Conservation (phyloP, 805 yeast genomes). For the Kluyveromyces dobzhanskii region DNA sequence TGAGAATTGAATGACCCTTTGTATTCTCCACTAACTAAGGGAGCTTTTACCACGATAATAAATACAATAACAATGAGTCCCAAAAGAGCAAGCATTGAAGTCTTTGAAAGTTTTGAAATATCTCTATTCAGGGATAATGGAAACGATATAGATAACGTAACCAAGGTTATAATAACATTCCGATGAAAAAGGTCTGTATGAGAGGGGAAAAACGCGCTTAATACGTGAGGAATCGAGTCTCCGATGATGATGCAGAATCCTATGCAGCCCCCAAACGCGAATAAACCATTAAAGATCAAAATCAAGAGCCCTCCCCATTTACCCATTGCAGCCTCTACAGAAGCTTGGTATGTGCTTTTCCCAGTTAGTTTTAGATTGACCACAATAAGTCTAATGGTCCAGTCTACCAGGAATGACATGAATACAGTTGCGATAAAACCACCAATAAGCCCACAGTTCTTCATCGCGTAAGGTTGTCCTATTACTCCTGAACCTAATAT, state of each 20-base stretch:
- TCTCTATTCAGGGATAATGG: constrained; percentile 77
- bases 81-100: constrained; percentile 75
- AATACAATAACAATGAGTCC: constrained; percentile 76
- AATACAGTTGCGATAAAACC: constrained; percentile 54
- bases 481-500: constrained; percentile 94
- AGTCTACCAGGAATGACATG: constrained; percentile 69
- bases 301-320: constrained; percentile 57
- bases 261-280: constrained; percentile 91
- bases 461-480: constrained; percentile 85
- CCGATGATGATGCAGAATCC: constrained; percentile 94
- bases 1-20: constrained; percentile 40
- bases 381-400: constrained; percentile 78
- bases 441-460: constrained; percentile 69
- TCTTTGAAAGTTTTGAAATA: constrained; percentile 78
- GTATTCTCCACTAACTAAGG: constrained; percentile 39
- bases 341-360: constrained; percentile 72
- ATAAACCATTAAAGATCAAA: constrained; percentile 69
- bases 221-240: constrained; percentile 87
- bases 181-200: constrained; percentile 43
- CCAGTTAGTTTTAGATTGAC: constrained; percentile 74
- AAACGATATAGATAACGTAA: constrained; percentile 65
- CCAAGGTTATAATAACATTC: constrained; percentile 59
- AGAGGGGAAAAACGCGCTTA: constrained; percentile 53
- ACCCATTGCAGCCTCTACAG: constrained; percentile 76
- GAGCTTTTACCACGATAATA: constrained; percentile 69